These are phyloP conservation scores for Xanthoceras sorbifolium DNA, from an alignment of 345 rosid species.

Conservation along the genomic window DNA sequence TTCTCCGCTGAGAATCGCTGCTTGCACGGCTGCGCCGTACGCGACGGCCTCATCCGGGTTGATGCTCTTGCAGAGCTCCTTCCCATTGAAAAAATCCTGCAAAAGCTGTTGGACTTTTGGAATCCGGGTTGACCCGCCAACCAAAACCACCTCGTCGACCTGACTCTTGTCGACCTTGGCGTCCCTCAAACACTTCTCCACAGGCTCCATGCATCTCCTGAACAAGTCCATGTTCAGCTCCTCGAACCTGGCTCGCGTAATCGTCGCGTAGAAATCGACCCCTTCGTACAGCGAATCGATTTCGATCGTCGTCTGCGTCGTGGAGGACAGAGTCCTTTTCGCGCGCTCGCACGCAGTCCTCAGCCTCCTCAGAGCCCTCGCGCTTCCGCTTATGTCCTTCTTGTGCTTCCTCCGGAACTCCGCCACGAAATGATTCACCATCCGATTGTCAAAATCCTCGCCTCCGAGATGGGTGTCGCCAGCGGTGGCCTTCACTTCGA, in stretches of 20 bases:
- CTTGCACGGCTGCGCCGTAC: slow-evolving; percentile 50
- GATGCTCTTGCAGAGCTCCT: slow-evolving; percentile 51
- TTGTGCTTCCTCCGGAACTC: slow-evolving; percentile 30
- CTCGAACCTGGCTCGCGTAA: slow-evolving; percentile 50
- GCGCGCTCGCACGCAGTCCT: slow-evolving; percentile 29
- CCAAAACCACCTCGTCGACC: slow-evolving; percentile 46
- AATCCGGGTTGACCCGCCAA: slow-evolving; percentile 52
- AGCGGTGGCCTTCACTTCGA: slow-evolving; percentile 36
- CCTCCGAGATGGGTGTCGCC: slow-evolving; percentile 36
- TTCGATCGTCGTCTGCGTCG: slow-evolving; percentile 45
- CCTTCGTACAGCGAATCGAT: slow-evolving; percentile 52
- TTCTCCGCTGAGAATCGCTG: slow-evolving; percentile 47
- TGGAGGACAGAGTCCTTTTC: slow-evolving; percentile 24
- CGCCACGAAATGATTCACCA: slow-evolving; percentile 29
- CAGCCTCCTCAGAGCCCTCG: slow-evolving; percentile 27
- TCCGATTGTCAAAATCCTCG: slow-evolving; percentile 32
- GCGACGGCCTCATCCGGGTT: slow-evolving; percentile 56
- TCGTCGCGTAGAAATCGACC: slow-evolving; percentile 42
- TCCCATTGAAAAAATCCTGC: slow-evolving; percentile 48
- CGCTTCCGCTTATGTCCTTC: slow-evolving; percentile 27
- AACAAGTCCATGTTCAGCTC: slow-evolving; percentile 54
- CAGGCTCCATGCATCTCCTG: slow-evolving; percentile 53
- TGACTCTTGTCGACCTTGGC: slow-evolving; percentile 38
- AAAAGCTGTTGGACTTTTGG: slow-evolving; percentile 49
- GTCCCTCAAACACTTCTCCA: slow-evolving; percentile 45